A percentile compares a stretch with the other conserved stretches of the same genome.
Conservation (phyloP, 768 basidiomycete genomes). For the Boletus rex-veris region DNA sequence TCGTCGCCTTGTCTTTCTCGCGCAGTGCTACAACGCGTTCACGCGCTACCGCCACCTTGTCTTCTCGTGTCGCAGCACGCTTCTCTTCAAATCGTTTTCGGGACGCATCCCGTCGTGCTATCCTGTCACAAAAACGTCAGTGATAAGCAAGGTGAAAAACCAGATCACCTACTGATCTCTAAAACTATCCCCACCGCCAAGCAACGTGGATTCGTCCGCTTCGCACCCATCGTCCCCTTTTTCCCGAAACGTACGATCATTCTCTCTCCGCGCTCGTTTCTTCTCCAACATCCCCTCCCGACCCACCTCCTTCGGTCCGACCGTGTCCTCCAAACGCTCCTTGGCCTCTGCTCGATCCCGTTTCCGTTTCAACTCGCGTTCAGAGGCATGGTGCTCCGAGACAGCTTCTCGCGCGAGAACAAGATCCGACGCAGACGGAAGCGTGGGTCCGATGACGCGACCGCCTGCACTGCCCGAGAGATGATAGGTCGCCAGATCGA, state of each 20-base stretch:
- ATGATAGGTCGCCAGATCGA: constrained; percentile 45
- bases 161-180: constrained; percentile 67
- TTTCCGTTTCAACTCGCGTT: constrained; percentile 60
- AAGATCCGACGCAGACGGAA: constrained; percentile 68
- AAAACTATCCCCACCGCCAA: constrained; percentile 85
- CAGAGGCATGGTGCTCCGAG: constrained; percentile 49
- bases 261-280: constrained; percentile 69
- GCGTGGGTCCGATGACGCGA: constrained; percentile 60
- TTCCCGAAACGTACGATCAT: constrained; percentile 68
- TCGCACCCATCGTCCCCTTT: constrained; percentile 74
- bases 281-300: constrained; percentile 86
- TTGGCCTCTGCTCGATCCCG: constrained; percentile 62
- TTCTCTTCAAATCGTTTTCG: constrained; percentile 59
- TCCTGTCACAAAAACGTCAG: constrained; percentile 39
- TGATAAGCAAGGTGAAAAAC: background rate
- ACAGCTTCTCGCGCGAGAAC: constrained; percentile 64
- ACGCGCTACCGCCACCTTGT: constrained; percentile 46
- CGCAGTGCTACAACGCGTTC: constrained; percentile 63
- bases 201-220: constrained; percentile 69
- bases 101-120: constrained; percentile 74
- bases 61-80: constrained; percentile 38
- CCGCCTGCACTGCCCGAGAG: constrained; percentile 3
- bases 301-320: constrained; percentile 78
- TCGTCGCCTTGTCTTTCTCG: constrained; percentile 86
- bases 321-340: constrained; percentile 70